Percentiles rank a stretch among this genome's conserved stretches.
phyloP scores from a whole-genome alignment of 148 eudicot species.

The Silene latifolia region DNA sequence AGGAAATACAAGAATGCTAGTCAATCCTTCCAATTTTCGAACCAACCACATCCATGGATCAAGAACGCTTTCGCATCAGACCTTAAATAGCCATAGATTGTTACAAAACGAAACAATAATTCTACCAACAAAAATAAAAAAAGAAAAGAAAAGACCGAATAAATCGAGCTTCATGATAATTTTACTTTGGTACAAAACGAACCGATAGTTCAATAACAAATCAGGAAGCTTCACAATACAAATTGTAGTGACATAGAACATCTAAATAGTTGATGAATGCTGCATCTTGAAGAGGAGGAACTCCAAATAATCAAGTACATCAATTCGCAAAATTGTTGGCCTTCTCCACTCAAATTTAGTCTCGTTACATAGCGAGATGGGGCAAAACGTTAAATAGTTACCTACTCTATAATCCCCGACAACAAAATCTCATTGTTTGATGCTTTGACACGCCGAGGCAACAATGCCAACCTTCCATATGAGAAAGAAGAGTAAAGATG shows the following conservation, averaged over 20 bases:
- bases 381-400: background rate
- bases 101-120: too few relatives aligned
- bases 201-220: background rate
- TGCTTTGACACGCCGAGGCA: background rate
- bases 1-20: too few relatives aligned
- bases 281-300: background rate
- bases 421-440: conserved; percentile 2
- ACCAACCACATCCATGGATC: too few relatives aligned
- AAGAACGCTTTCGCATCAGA: too few relatives aligned
- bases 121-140: too few relatives aligned
- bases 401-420: conserved; percentile 3
- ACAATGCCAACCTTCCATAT: conserved; percentile 5
- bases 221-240: background rate
- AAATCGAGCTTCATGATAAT: too few relatives aligned
- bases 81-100: too few relatives aligned
- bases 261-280: background rate
- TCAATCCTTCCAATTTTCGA: too few relatives aligned
- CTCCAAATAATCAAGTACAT: background rate
- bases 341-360: background rate
- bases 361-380: background rate
- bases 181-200: too few relatives aligned
- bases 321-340: background rate
- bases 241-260: too few relatives aligned
- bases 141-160: too few relatives aligned
- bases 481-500: background rate